These are phyloP conservation scores for Haematococcus sp. DNA, from an alignment of 139 green algal species.

Conservation along the genomic window DNA sequence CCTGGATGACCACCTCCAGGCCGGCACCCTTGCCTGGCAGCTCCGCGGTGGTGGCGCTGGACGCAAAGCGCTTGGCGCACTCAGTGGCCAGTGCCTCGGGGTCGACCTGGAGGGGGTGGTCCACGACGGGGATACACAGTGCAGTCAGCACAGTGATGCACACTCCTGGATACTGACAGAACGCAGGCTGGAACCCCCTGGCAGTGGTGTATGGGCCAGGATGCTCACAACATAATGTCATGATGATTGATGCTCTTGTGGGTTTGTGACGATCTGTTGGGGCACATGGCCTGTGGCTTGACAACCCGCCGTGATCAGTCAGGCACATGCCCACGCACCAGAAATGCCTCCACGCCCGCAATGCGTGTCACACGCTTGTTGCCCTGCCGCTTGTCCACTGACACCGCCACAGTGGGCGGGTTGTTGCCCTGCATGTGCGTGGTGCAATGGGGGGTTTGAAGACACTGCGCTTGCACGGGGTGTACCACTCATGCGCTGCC, in stretches of 20 bases:
- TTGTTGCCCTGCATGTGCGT: conserved; percentile 32
- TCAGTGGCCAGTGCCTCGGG: conserved; percentile 8
- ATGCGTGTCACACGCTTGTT: conserved; percentile 54
- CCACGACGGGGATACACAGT: neutral
- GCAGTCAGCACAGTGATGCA: no score
- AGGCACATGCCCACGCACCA: conserved; percentile 36
- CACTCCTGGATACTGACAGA: no score
- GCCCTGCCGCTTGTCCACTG: conserved; percentile 47
- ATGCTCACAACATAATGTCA: no score
- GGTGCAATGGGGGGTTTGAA: no score
- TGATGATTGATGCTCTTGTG: no score
- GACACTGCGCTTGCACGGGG: no score
- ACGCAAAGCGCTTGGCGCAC: conserved; percentile 34
- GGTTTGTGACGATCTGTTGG: no score
- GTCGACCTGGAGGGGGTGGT: neutral
- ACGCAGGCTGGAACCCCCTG: no score
- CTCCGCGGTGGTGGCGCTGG: conserved; percentile 28
- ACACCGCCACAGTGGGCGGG: conserved; percentile 32
- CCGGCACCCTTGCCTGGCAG: conserved; percentile 42
- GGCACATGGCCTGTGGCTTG: no score
- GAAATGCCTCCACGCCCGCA: conserved; percentile 37
- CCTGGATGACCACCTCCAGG: conserved; percentile 32
- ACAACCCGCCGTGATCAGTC: no score
- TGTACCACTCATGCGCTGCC: no score
- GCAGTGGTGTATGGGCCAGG: no score